These are phyloP conservation scores for Apophysomyces variabilis DNA, from an alignment of 371 early-diverging fungal genomes.

Conservation along the genomic window DNA sequence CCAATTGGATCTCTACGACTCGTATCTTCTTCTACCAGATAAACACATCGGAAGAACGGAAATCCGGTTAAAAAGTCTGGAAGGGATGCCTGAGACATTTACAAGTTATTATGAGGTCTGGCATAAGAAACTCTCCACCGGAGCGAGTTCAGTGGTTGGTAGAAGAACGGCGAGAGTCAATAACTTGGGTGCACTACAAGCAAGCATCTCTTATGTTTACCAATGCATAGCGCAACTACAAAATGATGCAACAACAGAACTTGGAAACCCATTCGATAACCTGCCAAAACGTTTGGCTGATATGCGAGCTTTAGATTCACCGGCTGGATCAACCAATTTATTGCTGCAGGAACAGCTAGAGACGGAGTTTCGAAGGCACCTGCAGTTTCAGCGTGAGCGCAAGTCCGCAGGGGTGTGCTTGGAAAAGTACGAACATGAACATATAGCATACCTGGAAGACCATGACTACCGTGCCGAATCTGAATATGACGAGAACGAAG, in stretches of 20 bases:
- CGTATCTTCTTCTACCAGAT: conserved; percentile 62
- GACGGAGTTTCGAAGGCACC: conserved; percentile 30
- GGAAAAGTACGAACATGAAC: conserved; percentile 28
- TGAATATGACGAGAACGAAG: conserved; percentile 11
- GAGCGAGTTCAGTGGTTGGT: conserved; percentile 64
- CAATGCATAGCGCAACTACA: conserved; percentile 8
- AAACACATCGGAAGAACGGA: conserved; percentile 73
- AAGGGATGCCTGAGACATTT: conserved; percentile 70
- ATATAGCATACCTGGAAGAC: conserved; percentile 17
- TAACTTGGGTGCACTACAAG: conserved; percentile 71
- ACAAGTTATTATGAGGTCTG: conserved; percentile 74
- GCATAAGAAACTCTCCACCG: conserved; percentile 64
- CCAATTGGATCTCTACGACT: conserved; percentile 73
- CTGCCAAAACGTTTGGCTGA: background rate
- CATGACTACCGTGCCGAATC: conserved; percentile 23
- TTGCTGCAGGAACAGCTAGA: conserved; percentile 26
- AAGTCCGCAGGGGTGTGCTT: conserved; percentile 30
- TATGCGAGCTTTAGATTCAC: conserved; percentile 12
- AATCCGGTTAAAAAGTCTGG: conserved; percentile 63
- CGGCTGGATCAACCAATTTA: conserved; percentile 5
- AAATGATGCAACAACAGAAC: conserved; percentile 51
- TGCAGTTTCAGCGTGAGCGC: conserved; percentile 28
- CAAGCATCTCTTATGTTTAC: conserved; percentile 58
- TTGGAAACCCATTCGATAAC: conserved; percentile 18
- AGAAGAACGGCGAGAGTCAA: conserved; percentile 53